Conservation (phyloP, 768 basidiomycete genomes). For the Melanogaster broomeanus region DNA sequence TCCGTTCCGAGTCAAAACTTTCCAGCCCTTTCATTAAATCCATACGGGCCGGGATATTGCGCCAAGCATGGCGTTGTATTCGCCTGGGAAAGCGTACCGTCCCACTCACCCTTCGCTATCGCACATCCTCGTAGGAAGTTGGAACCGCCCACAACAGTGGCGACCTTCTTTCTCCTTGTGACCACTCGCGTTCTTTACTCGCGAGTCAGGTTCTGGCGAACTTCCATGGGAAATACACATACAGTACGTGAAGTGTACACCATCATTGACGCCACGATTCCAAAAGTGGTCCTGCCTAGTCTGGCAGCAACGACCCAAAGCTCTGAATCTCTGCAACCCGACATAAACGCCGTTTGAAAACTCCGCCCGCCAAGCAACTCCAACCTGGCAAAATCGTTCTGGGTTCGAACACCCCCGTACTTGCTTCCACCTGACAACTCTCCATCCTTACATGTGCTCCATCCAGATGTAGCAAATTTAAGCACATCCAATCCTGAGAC, state of each 20-base stretch:
- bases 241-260: conserved; percentile 3
- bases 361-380: conserved; percentile 11
- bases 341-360: conserved; percentile 26
- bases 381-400: too few species aligned
- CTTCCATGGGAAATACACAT: background rate
- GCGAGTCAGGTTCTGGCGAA: background rate
- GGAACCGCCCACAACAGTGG: background rate
- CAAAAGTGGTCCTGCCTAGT: conserved; percentile 5
- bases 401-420: background rate
- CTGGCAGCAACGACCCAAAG: conserved; percentile 1
- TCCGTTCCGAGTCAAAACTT: too few species aligned
- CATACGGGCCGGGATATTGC: too few species aligned
- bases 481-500: background rate
- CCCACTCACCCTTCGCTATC: background rate
- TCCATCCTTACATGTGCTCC: background rate
- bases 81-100: background rate
- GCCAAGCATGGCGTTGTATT: background rate
- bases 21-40: too few species aligned
- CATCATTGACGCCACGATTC: background rate
- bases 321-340: background rate
- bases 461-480: too few species aligned
- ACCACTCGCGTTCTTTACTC: background rate
- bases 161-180: background rate
- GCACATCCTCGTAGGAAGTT: background rate
- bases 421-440: background rate